These are phyloP conservation scores for Neoboletus brunneissimus DNA, from an alignment of 768 basidiomycete genomes.

Conservation along the genomic window DNA sequence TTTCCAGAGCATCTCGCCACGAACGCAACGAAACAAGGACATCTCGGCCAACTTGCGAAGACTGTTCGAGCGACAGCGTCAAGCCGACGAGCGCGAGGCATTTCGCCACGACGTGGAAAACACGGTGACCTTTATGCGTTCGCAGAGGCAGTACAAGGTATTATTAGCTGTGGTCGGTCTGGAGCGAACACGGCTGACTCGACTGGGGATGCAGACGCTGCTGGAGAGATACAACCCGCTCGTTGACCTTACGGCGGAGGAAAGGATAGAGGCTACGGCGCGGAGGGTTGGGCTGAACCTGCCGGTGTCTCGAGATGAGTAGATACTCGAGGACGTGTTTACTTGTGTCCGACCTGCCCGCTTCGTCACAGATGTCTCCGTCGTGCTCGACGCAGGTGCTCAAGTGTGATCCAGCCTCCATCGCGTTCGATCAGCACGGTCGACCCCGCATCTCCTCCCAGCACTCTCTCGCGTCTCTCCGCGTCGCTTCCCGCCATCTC, in stretches of 20 bases:
- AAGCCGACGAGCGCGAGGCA: slow-evolving; percentile 15
- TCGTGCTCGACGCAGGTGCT: slow-evolving; percentile 41
- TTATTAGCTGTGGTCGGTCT: slow-evolving; percentile 11
- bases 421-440: slow-evolving; percentile 50
- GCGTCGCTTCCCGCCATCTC: slow-evolving; percentile 52
- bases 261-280: slow-evolving; percentile 81
- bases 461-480: slow-evolving; percentile 53
- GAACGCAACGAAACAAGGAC: slow-evolving; percentile 37
- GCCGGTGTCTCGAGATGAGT: slow-evolving; percentile 45
- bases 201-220: slow-evolving; percentile 49
- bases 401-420: slow-evolving; percentile 59
- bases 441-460: slow-evolving; percentile 47
- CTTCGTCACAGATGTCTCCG: neutral
- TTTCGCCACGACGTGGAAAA: slow-evolving; percentile 55
- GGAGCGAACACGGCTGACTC: neutral
- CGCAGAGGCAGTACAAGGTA: slow-evolving; percentile 78
- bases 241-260: slow-evolving; percentile 72
- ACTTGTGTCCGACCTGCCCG: slow-evolving; percentile 1
- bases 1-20: slow-evolving; percentile 37
- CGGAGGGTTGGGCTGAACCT: slow-evolving; percentile 84
- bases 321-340: slow-evolving; percentile 2
- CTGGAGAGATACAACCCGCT: slow-evolving; percentile 88
- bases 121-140: slow-evolving; percentile 61
- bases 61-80: slow-evolving; percentile 43
- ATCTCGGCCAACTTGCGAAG: slow-evolving; percentile 53